phyloP scores from a whole-genome alignment of 352 stramenopile species.

The Phytophthora tentaculata region DNA sequence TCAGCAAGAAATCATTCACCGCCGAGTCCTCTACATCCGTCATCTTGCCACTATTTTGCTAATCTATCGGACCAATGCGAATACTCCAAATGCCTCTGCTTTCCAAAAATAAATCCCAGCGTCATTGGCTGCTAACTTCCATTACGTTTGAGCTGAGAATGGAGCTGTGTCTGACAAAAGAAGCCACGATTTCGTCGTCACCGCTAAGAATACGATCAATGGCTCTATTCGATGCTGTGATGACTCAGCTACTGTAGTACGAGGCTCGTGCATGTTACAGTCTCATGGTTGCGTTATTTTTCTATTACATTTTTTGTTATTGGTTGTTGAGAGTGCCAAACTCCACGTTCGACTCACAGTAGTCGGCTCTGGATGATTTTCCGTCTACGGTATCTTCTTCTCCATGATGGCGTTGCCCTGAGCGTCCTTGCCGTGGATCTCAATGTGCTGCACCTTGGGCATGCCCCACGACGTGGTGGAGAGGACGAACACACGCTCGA shows the following conservation, averaged over 20 bases:
- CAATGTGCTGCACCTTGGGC: slow-evolving; percentile 90
- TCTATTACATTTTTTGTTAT: slow-evolving; percentile 41
- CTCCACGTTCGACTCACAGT: slow-evolving; percentile 5
- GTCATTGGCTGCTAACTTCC: neutral
- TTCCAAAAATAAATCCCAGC: slow-evolving; percentile 16
- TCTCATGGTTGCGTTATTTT: slow-evolving; percentile 11
- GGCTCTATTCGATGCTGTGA: no score
- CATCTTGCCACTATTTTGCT: slow-evolving; percentile 26
- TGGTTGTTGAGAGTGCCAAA: slow-evolving; percentile 3
- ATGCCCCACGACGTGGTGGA: slow-evolving; percentile 89
- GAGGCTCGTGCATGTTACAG: neutral
- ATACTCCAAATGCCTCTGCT: neutral
- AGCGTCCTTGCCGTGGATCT: slow-evolving; percentile 84
- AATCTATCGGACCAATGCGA: slow-evolving; percentile 16
- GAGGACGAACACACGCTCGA: slow-evolving; percentile 86
- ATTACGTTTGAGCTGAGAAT: slow-evolving; percentile 5
- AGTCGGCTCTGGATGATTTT: neutral
- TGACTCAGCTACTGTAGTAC: neutral
- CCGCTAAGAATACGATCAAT: slow-evolving; percentile 15
- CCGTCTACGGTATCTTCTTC: slow-evolving; percentile 81
- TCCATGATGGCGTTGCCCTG: slow-evolving; percentile 75
- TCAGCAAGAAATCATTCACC: slow-evolving; percentile 88
- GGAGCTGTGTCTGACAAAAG: no score
- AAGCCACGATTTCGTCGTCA: neutral
- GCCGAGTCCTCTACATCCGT: slow-evolving; percentile 78